phyloP scores from a whole-genome alignment of 257 asterid genomes.

The Nicotiana tomentosiformis region DNA sequence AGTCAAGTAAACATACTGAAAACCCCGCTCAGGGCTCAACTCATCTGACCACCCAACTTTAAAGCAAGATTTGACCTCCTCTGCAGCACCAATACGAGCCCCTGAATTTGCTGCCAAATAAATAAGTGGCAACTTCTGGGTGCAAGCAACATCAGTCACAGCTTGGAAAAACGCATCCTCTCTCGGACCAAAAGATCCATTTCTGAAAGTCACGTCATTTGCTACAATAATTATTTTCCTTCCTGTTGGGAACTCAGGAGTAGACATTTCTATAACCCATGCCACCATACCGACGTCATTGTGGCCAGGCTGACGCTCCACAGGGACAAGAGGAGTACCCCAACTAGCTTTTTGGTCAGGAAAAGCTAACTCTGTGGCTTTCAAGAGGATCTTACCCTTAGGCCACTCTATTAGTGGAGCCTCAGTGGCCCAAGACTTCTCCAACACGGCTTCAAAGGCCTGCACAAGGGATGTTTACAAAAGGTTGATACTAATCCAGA shows the following conservation, averaged over 20 bases:
- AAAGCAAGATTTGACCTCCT: conserved; percentile 94
- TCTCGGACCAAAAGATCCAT: conserved; percentile 91
- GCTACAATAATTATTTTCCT: conserved; percentile 72
- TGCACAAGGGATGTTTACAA: conserved; percentile 23
- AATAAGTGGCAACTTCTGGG: conserved; percentile 73
- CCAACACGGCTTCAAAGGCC: conserved; percentile 90
- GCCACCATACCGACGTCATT: conserved; percentile 98
- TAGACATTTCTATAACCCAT: conserved; percentile 86
- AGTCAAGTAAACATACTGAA: conserved; percentile 80
- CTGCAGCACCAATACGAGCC: conserved; percentile 98
- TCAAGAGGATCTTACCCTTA: conserved; percentile 41
- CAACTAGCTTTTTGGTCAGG: conserved; percentile 60
- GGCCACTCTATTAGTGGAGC: conserved; percentile 38
- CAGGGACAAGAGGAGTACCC: conserved; percentile 81
- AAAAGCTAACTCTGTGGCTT: conserved; percentile 63
- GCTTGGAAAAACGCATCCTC: conserved; percentile 96
- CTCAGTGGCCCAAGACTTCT: conserved; percentile 55
- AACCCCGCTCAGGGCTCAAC: conserved; percentile 79
- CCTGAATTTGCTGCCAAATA: conserved; percentile 98
- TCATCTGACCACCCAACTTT: conserved; percentile 98
- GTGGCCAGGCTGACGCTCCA: conserved; percentile 60
- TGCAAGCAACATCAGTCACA: conserved; percentile 78
- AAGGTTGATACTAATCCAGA: conserved; percentile 7
- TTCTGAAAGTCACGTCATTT: conserved; percentile 85
- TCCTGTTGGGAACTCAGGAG: conserved; percentile 95